Evolutionary conservation across 805 yeast genomes (phyloP), one percentile per base, ranked within the genome.

Genomic region (Maudiozyma bulderi): DNA sequence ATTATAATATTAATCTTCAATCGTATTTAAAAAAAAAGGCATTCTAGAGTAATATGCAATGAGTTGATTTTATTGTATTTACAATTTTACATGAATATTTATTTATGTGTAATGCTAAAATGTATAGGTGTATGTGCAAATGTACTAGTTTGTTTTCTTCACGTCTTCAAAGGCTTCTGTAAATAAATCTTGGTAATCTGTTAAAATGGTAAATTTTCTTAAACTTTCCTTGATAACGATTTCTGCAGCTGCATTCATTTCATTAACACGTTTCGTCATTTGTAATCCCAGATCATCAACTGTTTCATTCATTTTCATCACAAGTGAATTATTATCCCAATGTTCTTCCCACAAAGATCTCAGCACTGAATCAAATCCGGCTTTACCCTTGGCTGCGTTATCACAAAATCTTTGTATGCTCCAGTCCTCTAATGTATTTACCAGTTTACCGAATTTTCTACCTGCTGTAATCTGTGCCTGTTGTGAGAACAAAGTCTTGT

Each of bases 381-480:
- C 56, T 56, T 81, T 84, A 32, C 99, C 99, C 57, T 78, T 78
- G 48, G 68, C 68, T 13, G 98, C 96, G 65, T 91, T 91, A 63
- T 86, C 93, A 43, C 82, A 80, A 66, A 91, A 93, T 63, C 97
- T 73, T 60, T 86, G 86, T 6, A 87, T 84, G 0, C 90, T 79
- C 95, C 96, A 91, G 45, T 88, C 95, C 66, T 91, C 99, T 52
- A 91, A 73, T 65, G 85, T 82, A 61, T 81, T 85, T 64, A 95
- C 84, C 5, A 93, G 67, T 50, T 78, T 75, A 48, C 73, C 68
- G 67, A 88, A 75, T 3, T 84, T 72, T 8, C 88, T 86, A 65
- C 82, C 84, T 0, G 98, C 96, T 1, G 89, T 82, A 57, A 91
- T 87, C 54, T 85, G 88, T 0, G 99, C 99, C 53, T 77, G 80